Evolutionary conservation across 176 grass and related monocot species (phyloP), one percentile per base, ranked within the genome.

Genomic region (Echinochloa phyllopogon): DNA sequence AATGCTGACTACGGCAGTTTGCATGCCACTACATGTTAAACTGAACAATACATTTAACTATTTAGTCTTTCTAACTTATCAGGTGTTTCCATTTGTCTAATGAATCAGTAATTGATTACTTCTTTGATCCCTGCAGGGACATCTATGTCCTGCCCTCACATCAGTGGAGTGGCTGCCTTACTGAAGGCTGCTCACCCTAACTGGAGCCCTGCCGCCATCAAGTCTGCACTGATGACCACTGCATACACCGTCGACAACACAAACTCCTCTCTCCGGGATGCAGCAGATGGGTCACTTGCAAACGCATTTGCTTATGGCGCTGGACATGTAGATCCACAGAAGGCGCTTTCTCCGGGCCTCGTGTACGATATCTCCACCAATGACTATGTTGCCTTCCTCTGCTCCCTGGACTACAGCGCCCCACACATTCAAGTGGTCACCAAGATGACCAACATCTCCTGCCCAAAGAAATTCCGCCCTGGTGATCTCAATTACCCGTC

Each of bases 111-210:
- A 29, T 21, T 47, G 40, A n/a, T 59, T 50, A n/a, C 25, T 38
- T 36, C n/a, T 68, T 72, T 41, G 65, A 71, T 83, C 78, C 40
- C 53, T 87, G 41, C 84, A 96, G 93, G 96, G 57, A 99, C 96
- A n/a, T 99, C 96, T 7, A 99, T 99, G 96, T 99, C 96, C 14
- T 99, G 96, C 81, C 96, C 96, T 45, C 96, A 99, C 85, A 99
- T 99, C 61, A 99, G 96, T 23, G 96, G 96, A 13, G 84, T 99
- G 6, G 96, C 96, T 12, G 96, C 96, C 0, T 81, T 99, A 6
- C 85, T 99, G 41, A 96, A 96, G 85, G 91, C 89, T 0, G 89
- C 91, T 6, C 93, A 99, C 33, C 96, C 96, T 16, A 76, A 86
- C 53, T 99, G 96, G 96, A 99, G 93, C 64, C 96, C 93, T 5